These are phyloP conservation scores for Xylaria polymorpha DNA, from an alignment of 2,329 filamentous ascomycete species.

Conservation along the genomic window DNA sequence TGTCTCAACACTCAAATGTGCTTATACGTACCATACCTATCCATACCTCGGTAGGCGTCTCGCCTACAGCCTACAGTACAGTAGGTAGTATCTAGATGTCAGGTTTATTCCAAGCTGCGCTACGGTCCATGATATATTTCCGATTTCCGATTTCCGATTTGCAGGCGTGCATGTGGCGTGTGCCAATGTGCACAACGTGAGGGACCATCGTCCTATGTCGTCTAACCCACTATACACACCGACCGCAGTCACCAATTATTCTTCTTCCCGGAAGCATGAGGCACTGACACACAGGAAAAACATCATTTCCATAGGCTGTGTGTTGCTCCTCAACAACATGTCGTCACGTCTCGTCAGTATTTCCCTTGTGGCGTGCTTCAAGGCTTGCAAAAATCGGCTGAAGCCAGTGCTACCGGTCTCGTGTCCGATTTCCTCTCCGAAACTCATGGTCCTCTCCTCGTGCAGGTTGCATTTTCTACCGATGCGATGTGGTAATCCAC, in stretches of 20 bases:
- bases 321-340: constrained; percentile 15
- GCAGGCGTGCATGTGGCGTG: constrained; percentile 4
- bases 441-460: constrained; percentile 1
- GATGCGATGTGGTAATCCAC: constrained; percentile 4
- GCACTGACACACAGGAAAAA: constrained; percentile 8
- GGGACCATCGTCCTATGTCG: neutral
- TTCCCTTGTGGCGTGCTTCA: constrained; percentile 30
- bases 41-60: constrained; percentile 2
- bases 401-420: neutral
- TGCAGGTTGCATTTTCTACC: neutral
- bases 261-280: constrained; percentile 14
- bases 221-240: neutral
- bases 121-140: neutral
- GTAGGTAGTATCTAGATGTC: constrained; percentile 7
- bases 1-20: constrained; percentile 1
- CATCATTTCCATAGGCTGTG: constrained; percentile 17
- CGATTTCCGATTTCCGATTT: neutral
- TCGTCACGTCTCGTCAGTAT: constrained; percentile 34
- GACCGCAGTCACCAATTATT: neutral
- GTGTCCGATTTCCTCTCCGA: constrained; percentile 10
- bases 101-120: constrained; percentile 3
- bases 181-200: neutral
- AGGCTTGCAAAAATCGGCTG: neutral
- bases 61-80: too few species aligned
- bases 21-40: neutral